A percentile compares a stretch with the other conserved stretches of the same genome.
Conservation (phyloP, 31 red algal genomes). For the Pterothamnion heteromorphum region DNA sequence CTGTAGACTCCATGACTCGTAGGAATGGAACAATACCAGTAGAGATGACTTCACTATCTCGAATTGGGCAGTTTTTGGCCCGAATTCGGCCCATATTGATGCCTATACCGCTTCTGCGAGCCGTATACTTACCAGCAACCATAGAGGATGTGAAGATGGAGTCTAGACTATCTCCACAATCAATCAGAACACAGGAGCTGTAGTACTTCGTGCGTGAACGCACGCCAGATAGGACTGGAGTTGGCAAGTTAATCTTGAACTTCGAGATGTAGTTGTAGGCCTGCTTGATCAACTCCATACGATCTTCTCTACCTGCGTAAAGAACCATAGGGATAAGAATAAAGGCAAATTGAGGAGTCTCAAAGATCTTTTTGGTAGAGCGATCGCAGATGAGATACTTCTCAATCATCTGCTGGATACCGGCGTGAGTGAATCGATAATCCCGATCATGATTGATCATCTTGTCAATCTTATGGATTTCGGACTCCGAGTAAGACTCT, state of each 20-base stretch:
- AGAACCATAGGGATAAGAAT: background rate
- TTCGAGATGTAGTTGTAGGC: background rate
- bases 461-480: constrained; percentile 16
- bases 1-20: background rate
- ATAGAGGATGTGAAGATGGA: background rate
- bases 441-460: background rate
- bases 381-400: constrained; percentile 13
- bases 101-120: background rate
- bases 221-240: background rate
- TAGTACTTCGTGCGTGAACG: background rate
- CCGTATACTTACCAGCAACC: background rate
- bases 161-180: constrained; percentile 6
- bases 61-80: background rate
- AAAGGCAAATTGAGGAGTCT: constrained; percentile 25
- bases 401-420: background rate
- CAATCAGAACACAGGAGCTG: constrained; percentile 39
- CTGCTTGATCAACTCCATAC: background rate
- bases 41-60: constrained; percentile 20
- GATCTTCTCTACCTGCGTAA: background rate
- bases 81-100: constrained; percentile 27
- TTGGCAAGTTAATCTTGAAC: constrained; percentile 32
- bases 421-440: background rate
- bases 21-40: constrained; percentile 22
- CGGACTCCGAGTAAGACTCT: background rate
- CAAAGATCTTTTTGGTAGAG: constrained; percentile 3